Evolutionary conservation across 2,329 filamentous ascomycete species (phyloP).

Genomic region (Hortaea werneckii): DNA sequence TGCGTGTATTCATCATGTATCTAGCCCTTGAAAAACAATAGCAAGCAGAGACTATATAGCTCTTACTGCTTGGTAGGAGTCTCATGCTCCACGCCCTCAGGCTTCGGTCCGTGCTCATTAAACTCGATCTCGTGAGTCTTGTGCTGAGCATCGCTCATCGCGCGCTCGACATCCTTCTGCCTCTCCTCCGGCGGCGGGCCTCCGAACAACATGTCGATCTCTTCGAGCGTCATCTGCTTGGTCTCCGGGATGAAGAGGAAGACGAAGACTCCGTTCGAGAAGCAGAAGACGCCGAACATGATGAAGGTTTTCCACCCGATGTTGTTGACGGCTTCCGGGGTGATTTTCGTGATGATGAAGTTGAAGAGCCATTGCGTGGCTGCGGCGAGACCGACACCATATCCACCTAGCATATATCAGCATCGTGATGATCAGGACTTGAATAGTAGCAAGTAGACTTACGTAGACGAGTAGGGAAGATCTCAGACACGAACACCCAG

Average conservation of each 20-base stretch:
- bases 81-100: not conserved
- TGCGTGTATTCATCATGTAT: too few species aligned
- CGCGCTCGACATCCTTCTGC: not conserved
- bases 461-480: slow-evolving; percentile 25
- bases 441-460: not conserved
- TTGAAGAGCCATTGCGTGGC: slow-evolving; percentile 39
- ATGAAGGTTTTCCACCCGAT: slow-evolving; percentile 32
- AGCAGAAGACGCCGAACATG: slow-evolving; percentile 31
- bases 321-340: slow-evolving; percentile 31
- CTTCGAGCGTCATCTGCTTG: slow-evolving; percentile 12
- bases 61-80: not conserved
- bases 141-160: not conserved
- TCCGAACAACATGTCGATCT: slow-evolving; percentile 25
- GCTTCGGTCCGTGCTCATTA: not conserved
- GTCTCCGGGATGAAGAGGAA: slow-evolving; percentile 21
- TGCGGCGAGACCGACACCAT: slow-evolving; percentile 45
- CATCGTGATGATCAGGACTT: too few species aligned
- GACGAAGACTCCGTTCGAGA: slow-evolving; percentile 25
- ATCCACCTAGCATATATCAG: slow-evolving; percentile 30
- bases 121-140: not conserved
- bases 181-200: slow-evolving; percentile 32
- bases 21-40: too few species aligned
- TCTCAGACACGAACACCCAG: slow-evolving; percentile 36
- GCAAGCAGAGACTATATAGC: too few species aligned
- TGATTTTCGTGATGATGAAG: slow-evolving; percentile 24